Percentiles rank a stretch among this genome's conserved stretches.
Conservation (phyloP, 352 stramenopile species). For the Phytophthora hybrid region DNA sequence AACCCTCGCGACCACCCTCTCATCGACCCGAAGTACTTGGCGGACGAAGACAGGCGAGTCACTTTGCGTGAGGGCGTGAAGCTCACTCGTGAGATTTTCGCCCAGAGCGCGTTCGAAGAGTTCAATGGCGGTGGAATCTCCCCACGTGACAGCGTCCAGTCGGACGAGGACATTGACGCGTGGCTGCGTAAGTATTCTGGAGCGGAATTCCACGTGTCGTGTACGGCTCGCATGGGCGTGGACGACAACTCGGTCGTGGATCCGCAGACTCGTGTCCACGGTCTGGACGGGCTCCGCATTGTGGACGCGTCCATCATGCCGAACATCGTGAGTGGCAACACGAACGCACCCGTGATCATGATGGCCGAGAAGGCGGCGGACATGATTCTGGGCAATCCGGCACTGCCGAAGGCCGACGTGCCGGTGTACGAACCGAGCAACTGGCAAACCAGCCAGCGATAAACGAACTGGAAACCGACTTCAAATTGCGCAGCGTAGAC, state of each 20-base stretch:
- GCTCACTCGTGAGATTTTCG: conserved; percentile 85
- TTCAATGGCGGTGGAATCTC: conserved; percentile 78
- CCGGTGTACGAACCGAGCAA: conserved; percentile 68
- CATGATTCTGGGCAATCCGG: conserved; percentile 80
- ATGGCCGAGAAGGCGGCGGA: conserved; percentile 93
- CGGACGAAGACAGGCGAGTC: conserved; percentile 64
- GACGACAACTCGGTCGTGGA: conserved; percentile 88
- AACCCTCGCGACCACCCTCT: conserved; percentile 75
- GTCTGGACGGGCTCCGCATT: conserved; percentile 88
- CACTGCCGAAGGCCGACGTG: conserved; percentile 68
- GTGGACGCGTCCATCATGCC: conserved; percentile 94
- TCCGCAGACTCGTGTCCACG: conserved; percentile 80
- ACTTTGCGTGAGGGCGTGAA: conserved; percentile 79
- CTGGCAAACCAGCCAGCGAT: conserved; percentile 72
- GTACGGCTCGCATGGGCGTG: conserved; percentile 87
- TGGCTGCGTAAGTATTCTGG: conserved; percentile 82
- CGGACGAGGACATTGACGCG: conserved; percentile 77
- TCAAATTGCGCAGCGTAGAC: neutral
- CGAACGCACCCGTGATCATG: conserved; percentile 93
- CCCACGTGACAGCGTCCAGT: conserved; percentile 56
- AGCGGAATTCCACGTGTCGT: conserved; percentile 87
- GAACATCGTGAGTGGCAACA: conserved; percentile 94
- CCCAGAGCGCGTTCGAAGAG: conserved; percentile 82
- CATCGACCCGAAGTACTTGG: conserved; percentile 89
- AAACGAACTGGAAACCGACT: neutral